Evolutionary conservation across 2,329 filamentous ascomycete species (phyloP).

Genomic region (Cryphonectria japonica): DNA sequence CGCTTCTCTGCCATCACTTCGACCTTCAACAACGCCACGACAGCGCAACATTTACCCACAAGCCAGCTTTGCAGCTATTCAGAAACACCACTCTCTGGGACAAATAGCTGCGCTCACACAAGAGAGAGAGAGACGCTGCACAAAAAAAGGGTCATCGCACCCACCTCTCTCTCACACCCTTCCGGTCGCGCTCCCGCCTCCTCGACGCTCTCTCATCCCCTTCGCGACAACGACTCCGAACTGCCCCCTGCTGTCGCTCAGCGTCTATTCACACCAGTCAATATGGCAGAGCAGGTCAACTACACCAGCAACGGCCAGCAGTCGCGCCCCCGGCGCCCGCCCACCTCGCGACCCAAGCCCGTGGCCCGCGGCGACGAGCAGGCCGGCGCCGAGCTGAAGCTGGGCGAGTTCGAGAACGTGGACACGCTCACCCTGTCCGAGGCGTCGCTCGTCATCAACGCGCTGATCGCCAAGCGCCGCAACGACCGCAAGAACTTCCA

Average conservation of each 20-base stretch:
- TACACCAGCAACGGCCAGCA: constrained; percentile 13
- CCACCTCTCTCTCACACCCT: constrained; percentile 15
- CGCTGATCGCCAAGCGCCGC: constrained; percentile 79
- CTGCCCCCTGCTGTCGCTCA: not conserved
- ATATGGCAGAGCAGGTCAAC: constrained; percentile 11
- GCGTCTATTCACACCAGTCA: not conserved
- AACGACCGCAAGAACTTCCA: constrained; percentile 81
- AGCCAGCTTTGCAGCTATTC: not conserved
- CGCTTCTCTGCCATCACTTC: not conserved
- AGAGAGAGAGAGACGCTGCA: not conserved
- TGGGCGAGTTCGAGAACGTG: constrained; percentile 92
- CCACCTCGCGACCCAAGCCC: constrained; percentile 70
- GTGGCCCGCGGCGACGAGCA: constrained; percentile 81
- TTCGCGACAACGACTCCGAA: constrained; percentile 1
- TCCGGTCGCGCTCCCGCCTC: not conserved
- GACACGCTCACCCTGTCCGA: constrained; percentile 92
- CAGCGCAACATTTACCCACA: not conserved
- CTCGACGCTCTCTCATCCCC: constrained; percentile 22
- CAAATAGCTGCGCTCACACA: not conserved
- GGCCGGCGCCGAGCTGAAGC: constrained; percentile 76
- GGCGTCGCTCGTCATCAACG: constrained; percentile 88
- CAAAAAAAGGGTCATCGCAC: constrained; percentile 17
- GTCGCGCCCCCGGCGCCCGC: constrained; percentile 39
- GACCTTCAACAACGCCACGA: not conserved
- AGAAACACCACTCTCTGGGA: not conserved